Conservation (phyloP, 129 eudicot genomes). For the Centrapalus pauciflorus region DNA sequence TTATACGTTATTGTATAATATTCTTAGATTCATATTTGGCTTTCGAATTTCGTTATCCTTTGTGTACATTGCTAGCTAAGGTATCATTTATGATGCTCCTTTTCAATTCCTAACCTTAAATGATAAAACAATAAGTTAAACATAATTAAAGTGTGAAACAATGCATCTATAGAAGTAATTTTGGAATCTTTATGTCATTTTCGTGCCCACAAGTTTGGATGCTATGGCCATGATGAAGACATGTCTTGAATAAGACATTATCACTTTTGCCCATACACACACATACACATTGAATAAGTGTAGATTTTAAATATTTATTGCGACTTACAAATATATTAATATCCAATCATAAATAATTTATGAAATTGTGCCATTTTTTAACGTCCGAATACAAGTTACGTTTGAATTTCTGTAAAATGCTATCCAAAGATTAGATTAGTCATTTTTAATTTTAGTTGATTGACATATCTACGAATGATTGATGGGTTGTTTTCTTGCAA, state of each 20-base stretch:
- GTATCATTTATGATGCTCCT: background rate
- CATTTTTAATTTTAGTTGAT: too few species aligned
- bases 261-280: conserved; percentile 1
- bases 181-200: conserved; percentile 5
- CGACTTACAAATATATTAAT: background rate
- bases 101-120: too few species aligned
- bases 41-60: background rate
- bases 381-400: too few species aligned
- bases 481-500: too few species aligned
- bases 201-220: conserved; percentile 5
- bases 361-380: background rate
- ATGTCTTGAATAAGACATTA: conserved; percentile 13
- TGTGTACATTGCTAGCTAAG: background rate
- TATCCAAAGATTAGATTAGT: too few species aligned
- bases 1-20: too few species aligned
- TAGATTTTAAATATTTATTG: background rate
- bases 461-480: too few species aligned
- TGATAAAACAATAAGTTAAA: background rate
- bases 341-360: background rate
- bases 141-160: background rate
- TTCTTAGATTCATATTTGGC: background rate
- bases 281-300: background rate
- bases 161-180: background rate
- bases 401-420: too few species aligned
- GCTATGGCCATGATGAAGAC: background rate